Conservation (phyloP, 2,329 filamentous ascomycete genomes). For the Dothideomycetes sp. region DNA sequence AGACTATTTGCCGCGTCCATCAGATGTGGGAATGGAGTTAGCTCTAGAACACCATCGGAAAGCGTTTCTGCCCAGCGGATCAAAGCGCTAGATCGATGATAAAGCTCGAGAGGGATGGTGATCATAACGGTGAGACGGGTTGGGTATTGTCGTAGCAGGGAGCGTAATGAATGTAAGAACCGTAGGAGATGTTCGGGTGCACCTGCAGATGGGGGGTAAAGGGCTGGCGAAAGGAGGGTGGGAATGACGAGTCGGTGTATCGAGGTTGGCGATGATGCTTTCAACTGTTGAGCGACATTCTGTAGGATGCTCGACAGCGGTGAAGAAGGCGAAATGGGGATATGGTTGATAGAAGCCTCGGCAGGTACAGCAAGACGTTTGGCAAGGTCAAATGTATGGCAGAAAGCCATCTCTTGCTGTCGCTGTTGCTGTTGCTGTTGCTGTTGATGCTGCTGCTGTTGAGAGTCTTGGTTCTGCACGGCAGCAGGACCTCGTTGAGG, state of each 20-base stretch:
- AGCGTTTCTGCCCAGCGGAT: constrained; percentile 80
- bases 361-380: constrained; percentile 38
- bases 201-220: constrained; percentile 62
- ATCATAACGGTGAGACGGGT: constrained; percentile 61
- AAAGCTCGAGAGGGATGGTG: constrained; percentile 71
- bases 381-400: constrained; percentile 44
- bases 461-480: constrained; percentile 8
- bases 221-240: constrained; percentile 71
- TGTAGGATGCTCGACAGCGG: constrained; percentile 55
- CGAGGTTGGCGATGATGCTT: constrained; percentile 47
- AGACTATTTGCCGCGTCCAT: constrained; percentile 40
- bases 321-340: constrained; percentile 55
- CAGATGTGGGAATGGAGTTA: constrained; percentile 62
- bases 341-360: constrained; percentile 34
- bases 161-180: constrained; percentile 71
- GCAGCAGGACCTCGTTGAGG: constrained; percentile 5
- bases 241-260: constrained; percentile 82
- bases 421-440: constrained; percentile 9
- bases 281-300: constrained; percentile 48
- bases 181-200: constrained; percentile 65
- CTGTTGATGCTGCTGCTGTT: constrained; percentile 10
- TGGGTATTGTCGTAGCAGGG: constrained; percentile 60
- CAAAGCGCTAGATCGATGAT: constrained; percentile 64
- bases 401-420: constrained; percentile 32
- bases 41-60: constrained; percentile 75